Conservation (phyloP, 2,329 filamentous ascomycete genomes). For the Fusarium dlaminii region DNA sequence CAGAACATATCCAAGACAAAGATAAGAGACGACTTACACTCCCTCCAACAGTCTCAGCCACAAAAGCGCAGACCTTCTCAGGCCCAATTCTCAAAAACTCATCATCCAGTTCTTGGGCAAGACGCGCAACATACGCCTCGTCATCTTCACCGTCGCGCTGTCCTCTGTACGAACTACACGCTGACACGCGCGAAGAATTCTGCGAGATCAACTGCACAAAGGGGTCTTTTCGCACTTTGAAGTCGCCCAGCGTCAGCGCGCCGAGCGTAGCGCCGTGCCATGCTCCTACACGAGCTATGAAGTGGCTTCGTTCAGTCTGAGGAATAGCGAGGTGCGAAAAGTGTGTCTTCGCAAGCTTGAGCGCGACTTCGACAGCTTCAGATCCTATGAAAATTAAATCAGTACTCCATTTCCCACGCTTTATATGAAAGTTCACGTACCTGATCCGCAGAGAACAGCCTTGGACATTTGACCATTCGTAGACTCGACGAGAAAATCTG, state of each 20-base stretch:
- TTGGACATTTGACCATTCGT: constrained; percentile 33
- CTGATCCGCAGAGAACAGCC: constrained; percentile 34
- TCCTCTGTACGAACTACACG: constrained; percentile 17
- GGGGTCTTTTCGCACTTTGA: constrained; percentile 35
- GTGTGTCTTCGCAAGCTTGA: constrained; percentile 35
- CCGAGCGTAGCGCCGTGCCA: constrained; percentile 36
- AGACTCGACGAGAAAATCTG: constrained; percentile 33
- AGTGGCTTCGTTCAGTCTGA: constrained; percentile 24
- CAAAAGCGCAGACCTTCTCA: constrained; percentile 57
- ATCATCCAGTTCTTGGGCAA: constrained; percentile 57
- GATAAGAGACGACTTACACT: constrained; percentile 6
- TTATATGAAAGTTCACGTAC: neutral
- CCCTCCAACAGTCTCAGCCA: constrained; percentile 58
- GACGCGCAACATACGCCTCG: constrained; percentile 50
- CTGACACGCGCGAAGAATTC: constrained; percentile 19
- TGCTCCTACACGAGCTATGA: constrained; percentile 27
- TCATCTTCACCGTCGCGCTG: constrained; percentile 27
- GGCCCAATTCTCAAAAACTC: constrained; percentile 59
- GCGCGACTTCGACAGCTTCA: constrained; percentile 34
- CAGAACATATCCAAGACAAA: neutral
- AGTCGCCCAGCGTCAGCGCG: constrained; percentile 28
- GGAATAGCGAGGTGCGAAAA: constrained; percentile 30
- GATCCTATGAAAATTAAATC: constrained; percentile 1
- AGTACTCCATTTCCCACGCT: fast-evolving
- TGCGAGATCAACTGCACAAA: constrained; percentile 29